Base-by-base conservation (phyloP, 257 asterid species). In the Gentiana dahurica region DNA sequence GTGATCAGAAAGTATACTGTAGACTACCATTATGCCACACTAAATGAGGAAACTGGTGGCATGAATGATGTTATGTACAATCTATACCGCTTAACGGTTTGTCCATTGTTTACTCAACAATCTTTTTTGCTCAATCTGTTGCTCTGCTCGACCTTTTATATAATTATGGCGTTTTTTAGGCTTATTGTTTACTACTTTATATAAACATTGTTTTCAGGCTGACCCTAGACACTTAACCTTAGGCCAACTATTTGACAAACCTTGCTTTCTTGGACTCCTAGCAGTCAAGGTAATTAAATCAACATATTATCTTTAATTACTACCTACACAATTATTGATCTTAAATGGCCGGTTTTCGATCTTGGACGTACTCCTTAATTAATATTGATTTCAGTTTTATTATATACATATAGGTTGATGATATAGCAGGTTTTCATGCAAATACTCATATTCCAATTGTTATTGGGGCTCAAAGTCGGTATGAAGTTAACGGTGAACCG, bases 41-140 rank as follows among this genome's bases (percentile, higher is more conserved):
- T 91, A 49, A 91, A 91, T 33, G 95, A 83, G 61, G 98, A 91
- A 77, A 72, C 82, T 13, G 97, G 98, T 49, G 98, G 98, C 75
- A 91, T 91, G 98, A 91, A 91, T 55, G 98, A 91, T 49, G 81
- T 85, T 49, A 93, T 91, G 39, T 87, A 91, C 78, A 75, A 57
- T 60, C 58, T 91, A 47, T 83, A 82, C 75, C 65, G 67, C 58
- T 60, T 87, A 49, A 87, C 96, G 75, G 98, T 90, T 65, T 0
- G 86, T 5, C 6, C 38, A 51, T 8, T n/a, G 1, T 53, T 44
- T 13, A 24, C 24, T 24, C 24, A 24, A 24, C 24, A 24, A 0
- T 24, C 13, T 46, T 37, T 2, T 2, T 8, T 41, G 3, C 6
- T 32, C 39, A 32, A 41, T 12, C 12, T 52, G 41, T 37, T 49